Percentiles rank a stretch among this genome's conserved stretches.
These are phyloP conservation scores for Talaromyces albobiverticillius DNA, from an alignment of 2,329 filamentous ascomycete genomes.

Conservation along the genomic window DNA sequence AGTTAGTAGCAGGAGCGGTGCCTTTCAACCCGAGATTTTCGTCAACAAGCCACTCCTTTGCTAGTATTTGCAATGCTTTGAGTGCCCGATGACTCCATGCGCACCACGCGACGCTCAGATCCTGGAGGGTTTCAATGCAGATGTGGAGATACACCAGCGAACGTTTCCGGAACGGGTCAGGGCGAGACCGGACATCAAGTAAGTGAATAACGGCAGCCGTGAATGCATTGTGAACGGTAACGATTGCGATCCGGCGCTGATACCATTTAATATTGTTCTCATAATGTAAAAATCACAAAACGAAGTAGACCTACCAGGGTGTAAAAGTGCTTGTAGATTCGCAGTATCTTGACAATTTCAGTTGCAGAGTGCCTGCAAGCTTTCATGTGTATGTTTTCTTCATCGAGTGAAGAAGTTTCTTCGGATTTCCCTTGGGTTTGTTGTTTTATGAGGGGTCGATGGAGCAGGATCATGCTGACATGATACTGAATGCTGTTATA, in stretches of 20 bases:
- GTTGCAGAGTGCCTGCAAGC: not conserved
- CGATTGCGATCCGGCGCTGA: not conserved
- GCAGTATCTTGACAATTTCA: not conserved
- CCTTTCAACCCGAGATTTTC: too few species aligned
- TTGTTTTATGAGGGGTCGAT: not conserved
- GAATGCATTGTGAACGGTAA: not conserved
- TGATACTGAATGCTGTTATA: not conserved
- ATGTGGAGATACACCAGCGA: too few species aligned
- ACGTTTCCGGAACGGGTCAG: too few species aligned
- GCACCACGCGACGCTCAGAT: too few species aligned
- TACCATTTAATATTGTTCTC: too few species aligned
- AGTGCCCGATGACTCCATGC: too few species aligned
- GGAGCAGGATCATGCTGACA: not conserved
- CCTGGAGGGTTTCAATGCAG: too few species aligned
- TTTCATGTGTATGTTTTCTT: not conserved
- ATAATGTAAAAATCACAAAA: too few species aligned
- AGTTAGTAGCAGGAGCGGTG: too few species aligned
- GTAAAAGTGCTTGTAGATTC: not conserved
- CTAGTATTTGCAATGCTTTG: too few species aligned
- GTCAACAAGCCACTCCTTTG: too few species aligned
- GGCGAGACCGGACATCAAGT: not conserved
- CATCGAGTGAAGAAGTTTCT: not conserved
- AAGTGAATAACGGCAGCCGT: not conserved
- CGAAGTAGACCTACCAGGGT: not conserved
- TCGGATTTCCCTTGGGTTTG: too few species aligned